A percentile compares a stretch with the other conserved stretches of the same genome.
phyloP scores from a whole-genome alignment of 1,284 basidiomycete species.

The Peniophora sp. region DNA sequence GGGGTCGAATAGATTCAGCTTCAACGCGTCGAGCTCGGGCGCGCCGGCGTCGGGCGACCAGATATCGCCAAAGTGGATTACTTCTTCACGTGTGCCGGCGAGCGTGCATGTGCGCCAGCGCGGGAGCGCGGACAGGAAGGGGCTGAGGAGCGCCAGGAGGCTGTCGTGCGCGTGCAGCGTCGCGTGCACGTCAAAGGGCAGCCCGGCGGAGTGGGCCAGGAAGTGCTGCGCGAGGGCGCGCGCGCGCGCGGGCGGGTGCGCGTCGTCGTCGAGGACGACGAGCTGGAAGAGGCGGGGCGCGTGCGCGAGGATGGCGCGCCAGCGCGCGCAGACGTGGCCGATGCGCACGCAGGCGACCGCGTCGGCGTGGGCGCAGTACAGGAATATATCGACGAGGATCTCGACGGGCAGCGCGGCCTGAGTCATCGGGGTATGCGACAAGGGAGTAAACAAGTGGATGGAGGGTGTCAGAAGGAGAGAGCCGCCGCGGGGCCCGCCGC shows the following conservation, averaged over 20 bases:
- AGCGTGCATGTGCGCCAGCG: slow-evolving; percentile 44
- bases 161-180: slow-evolving; percentile 39
- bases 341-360: slow-evolving; percentile 39
- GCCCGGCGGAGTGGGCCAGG: slow-evolving; percentile 40
- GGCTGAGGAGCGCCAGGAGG: slow-evolving; percentile 55
- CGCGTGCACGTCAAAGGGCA: slow-evolving; percentile 48
- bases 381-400: slow-evolving; percentile 56
- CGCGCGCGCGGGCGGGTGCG: slow-evolving; percentile 26
- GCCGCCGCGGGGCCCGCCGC: too few species aligned
- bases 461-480: too few species aligned
- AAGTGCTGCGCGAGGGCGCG: slow-evolving; percentile 43
- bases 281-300: slow-evolving; percentile 54
- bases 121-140: slow-evolving; percentile 41
- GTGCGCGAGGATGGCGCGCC: slow-evolving; percentile 40
- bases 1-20: neutral
- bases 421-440: slow-evolving; percentile 11
- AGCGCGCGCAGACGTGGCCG: slow-evolving; percentile 43
- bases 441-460: too few species aligned
- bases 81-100: slow-evolving; percentile 9
- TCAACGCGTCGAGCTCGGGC: neutral
- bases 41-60: neutral
- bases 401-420: slow-evolving; percentile 37
- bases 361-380: slow-evolving; percentile 26
- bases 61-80: slow-evolving; percentile 16
- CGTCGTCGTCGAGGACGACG: slow-evolving; percentile 38